phyloP scores from a whole-genome alignment of 179 eudicot species.

The Beta lomatogona region DNA sequence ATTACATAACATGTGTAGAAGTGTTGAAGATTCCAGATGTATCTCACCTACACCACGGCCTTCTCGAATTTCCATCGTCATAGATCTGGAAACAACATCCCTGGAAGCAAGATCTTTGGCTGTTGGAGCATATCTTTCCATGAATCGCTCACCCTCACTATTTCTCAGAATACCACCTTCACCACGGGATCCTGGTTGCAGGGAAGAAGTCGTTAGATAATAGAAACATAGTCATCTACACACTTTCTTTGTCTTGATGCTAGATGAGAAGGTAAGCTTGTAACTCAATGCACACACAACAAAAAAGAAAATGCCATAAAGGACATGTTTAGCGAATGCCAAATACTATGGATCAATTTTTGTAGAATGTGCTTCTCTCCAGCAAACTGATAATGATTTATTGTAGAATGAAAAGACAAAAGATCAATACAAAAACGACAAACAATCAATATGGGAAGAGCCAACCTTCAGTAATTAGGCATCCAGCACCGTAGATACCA shows the following conservation, averaged over 20 bases:
- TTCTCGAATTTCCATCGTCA: constrained; percentile 99
- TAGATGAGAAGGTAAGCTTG: background rate
- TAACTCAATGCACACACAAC: constrained; percentile 1
- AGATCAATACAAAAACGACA: background rate
- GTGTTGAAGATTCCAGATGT: background rate
- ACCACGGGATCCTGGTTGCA: constrained; percentile 86
- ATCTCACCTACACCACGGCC: constrained; percentile 99
- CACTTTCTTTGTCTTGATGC: background rate
- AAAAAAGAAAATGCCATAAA: background rate
- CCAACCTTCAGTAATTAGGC: constrained; percentile 97
- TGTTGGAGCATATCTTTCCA: constrained; percentile 99
- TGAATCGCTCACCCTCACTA: constrained; percentile 97
- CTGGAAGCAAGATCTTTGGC: constrained; percentile 99
- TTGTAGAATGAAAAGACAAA: background rate
- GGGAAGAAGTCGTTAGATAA: constrained; percentile 14
- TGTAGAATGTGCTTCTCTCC: background rate
- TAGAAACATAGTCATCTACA: background rate
- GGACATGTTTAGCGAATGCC: background rate
- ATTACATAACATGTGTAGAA: background rate
- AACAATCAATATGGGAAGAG: constrained; percentile 4
- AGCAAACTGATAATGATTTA: background rate
- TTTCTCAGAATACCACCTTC: constrained; percentile 99
- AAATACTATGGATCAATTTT: background rate
- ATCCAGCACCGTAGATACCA: constrained; percentile 99
- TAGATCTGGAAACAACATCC: constrained; percentile 97